Evolutionary conservation across 2,329 filamentous ascomycete species (phyloP), one percentile per base, ranked within the genome.

Genomic region (Cercospora zeae-maydis): DNA sequence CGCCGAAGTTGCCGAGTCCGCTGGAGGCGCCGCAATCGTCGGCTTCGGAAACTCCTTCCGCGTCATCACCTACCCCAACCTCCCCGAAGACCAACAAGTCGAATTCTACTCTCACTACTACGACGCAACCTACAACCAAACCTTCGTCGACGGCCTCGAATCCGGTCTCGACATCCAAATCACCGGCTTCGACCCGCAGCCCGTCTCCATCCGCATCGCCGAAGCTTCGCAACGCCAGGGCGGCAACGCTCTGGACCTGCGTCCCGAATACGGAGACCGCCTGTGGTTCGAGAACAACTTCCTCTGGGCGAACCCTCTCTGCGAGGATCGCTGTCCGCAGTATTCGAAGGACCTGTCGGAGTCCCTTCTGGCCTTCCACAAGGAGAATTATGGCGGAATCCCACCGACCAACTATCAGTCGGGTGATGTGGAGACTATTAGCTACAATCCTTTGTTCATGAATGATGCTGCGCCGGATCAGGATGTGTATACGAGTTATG

Each of bases 381-480:
- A 66, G 37, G 5, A 36, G 33, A 63, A 58, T 14, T 63, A 66
- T 36, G 60, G 16, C 1, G 59, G 59, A 21, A 51, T 66, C 5
- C n/a, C 58, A 13, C 59, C 65, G 7, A 69, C 62, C n/a, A 67
- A 66, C 34, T 69, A 66, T 36, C 33, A 64, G 34, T 67, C 63
- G 13, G 67, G 63, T 14, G 56, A 65, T 53, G n/a, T 58, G 19
- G 19, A 52, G 30, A 59, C 19, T n/a, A 34, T 49, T 4, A 58
- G 56, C 14, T 67, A 67, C 58, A 66, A 64, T 34, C 67, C 67
- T 1, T 34, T 67, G 4, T 70, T 69, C 55, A 65, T 69, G 66
- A 70, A 72, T 45, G 66, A 72, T 59, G 68, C 66, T 2, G 66
- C 66, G 24, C 65, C 64, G 11, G 57, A 63, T 27, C 69, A 72